Evolutionary conservation across 179 eudicot species (phyloP).

Genomic region (Corrigiola litoralis): DNA sequence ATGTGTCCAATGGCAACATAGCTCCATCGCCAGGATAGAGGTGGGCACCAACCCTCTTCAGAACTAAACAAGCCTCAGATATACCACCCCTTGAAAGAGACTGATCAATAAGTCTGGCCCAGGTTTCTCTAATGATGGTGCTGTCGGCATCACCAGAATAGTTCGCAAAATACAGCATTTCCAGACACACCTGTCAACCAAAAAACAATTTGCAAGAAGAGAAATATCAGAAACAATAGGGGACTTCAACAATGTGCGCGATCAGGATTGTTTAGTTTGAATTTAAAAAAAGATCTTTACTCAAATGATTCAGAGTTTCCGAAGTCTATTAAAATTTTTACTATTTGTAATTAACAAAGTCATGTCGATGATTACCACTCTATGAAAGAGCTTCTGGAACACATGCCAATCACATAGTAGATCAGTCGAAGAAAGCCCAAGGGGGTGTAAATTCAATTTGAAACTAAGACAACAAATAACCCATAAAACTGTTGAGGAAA

Average conservation of each 20-base stretch:
- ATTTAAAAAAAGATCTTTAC: background rate
- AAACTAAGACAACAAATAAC: background rate
- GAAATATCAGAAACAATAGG: background rate
- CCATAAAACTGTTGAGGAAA: background rate
- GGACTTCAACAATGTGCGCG: background rate
- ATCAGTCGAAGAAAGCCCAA: background rate
- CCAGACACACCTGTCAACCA: constrained; percentile 66
- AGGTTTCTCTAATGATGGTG: constrained; percentile 76
- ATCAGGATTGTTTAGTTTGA: background rate
- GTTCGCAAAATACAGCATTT: constrained; percentile 92
- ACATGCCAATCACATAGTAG: background rate
- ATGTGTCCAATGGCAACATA: constrained; percentile 78
- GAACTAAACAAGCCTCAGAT: constrained; percentile 88
- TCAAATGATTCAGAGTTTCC: background rate
- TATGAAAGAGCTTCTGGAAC: background rate
- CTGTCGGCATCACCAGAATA: constrained; percentile 96
- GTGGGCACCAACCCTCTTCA: constrained; percentile 87
- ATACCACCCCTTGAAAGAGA: constrained; percentile 82
- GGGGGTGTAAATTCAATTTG: background rate
- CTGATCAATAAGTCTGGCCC: constrained; percentile 95
- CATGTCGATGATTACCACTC: too few species aligned
- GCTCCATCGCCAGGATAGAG: constrained; percentile 91
- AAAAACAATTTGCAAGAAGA: background rate
- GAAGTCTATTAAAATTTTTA: too few species aligned
- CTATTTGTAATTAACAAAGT: too few species aligned